Evolutionary conservation across 108 stramenopile genomes (phyloP), one percentile per base, ranked within the genome.

Genomic region (Cyclotella baltica): DNA sequence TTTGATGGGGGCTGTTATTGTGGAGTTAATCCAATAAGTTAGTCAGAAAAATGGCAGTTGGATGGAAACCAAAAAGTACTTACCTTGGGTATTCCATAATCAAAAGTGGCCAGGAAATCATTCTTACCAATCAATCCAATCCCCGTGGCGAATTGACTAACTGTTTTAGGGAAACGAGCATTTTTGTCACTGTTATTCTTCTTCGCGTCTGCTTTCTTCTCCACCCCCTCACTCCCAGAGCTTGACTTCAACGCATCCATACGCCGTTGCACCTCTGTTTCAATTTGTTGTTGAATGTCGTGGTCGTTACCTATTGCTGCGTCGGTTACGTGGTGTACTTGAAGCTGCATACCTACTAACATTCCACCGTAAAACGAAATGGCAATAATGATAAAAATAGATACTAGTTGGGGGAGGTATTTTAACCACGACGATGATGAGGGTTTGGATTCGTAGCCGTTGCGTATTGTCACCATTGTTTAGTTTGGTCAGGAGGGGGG

Each of bases 51-150:
- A 62, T 33, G 33, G 20, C 0, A 34, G 25, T 1, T 11, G 10
- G 25, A 23, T 11, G 25, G 11, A 55, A 11, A n/a, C 1, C 4
- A 34, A 61, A 61, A 61, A 11, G 33, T 30, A 18, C 20, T 5
- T 43, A 64, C 63, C 63, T 64, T 64, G 36, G 90, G 90, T 19
- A 88, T 78, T 11, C 90, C 90, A 59, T 88, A 86, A 62, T 89
- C 88, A 65, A 88, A 89, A 8, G 31, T 62, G 22, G 63, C 40
- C 9, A 86, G 75, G 67, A 91, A 91, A 51, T 85, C 86, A 46
- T 85, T 78, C 31, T 88, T 77, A 5, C 67, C 62, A 5, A 89
- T 50, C 5, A 79, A 46, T 28, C 78, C 65, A 36, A 83, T 55
- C 33, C 89, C 89, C 43, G 59, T 37, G 9, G 85, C 78, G 64